Conservation (phyloP, 2,329 filamentous ascomycete genomes). For the Xylariaceae sp. region DNA sequence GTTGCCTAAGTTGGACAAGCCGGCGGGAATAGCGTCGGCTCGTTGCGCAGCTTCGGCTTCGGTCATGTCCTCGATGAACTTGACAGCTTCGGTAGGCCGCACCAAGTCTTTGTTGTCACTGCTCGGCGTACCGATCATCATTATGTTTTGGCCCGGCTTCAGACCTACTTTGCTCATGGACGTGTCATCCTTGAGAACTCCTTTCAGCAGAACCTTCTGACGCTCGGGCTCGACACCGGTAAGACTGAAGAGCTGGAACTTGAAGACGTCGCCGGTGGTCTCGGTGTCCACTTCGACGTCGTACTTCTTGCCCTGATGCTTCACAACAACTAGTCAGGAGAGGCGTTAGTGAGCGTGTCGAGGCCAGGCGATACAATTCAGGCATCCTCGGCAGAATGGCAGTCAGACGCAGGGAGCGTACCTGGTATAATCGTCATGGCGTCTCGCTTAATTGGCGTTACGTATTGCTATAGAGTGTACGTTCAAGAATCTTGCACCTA, state of each 20-base stretch:
- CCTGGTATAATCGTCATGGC: conserved; percentile 30
- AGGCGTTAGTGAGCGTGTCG: conserved; percentile 21
- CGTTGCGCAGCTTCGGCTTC: conserved; percentile 77
- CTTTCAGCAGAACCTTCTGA: conserved; percentile 93
- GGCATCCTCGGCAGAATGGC: background rate
- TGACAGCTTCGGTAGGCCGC: conserved; percentile 73
- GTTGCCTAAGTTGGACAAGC: conserved; percentile 88
- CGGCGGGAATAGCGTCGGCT: conserved; percentile 79
- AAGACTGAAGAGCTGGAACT: conserved; percentile 89
- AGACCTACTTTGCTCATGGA: conserved; percentile 77
- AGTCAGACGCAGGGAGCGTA: conserved; percentile 7
- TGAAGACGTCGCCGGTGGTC: conserved; percentile 86
- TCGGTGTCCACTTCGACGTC: conserved; percentile 84
- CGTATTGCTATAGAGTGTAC: background rate
- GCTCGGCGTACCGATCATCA: conserved; percentile 93
- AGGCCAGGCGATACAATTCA: background rate
- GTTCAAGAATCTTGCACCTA: background rate
- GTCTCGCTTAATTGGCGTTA: background rate
- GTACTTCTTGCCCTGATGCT: conserved; percentile 93
- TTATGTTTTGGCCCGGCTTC: conserved; percentile 80
- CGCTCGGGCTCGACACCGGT: conserved; percentile 94
- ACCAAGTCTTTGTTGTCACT: conserved; percentile 55
- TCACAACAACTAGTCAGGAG: conserved; percentile 66
- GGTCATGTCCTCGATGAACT: conserved; percentile 96
- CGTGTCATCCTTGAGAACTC: conserved; percentile 90